phyloP scores from a whole-genome alignment of 371 early-diverging fungal genomes.

The Mortierella sp. region DNA sequence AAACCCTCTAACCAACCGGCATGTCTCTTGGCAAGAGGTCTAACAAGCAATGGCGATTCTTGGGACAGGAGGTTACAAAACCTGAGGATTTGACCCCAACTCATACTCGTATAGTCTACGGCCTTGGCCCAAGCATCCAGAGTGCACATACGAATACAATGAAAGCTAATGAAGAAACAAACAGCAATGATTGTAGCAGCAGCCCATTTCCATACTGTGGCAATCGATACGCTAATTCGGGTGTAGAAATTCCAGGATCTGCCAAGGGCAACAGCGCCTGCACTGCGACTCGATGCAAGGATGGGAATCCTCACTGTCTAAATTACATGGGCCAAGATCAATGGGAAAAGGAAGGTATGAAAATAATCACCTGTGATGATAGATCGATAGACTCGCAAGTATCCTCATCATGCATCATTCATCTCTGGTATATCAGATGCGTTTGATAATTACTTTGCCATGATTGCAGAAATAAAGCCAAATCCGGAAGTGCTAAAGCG shows the following conservation, averaged over 20 bases:
- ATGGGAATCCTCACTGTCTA: conserved; percentile 60
- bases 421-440: conserved; percentile 37
- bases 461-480: not conserved
- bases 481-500: conserved; percentile 22
- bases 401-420: not conserved
- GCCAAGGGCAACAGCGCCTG: conserved; percentile 12
- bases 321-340: conserved; percentile 58
- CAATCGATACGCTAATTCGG: conserved; percentile 4
- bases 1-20: not conserved
- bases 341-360: conserved; percentile 58
- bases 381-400: not conserved
- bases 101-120: conserved; percentile 36
- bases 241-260: not conserved
- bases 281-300: conserved; percentile 51
- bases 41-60: conserved; percentile 39
- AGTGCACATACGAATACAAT: not conserved
- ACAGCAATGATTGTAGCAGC: not conserved
- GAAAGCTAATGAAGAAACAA: not conserved
- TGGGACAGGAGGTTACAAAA: conserved; percentile 29
- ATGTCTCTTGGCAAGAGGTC: conserved; percentile 30
- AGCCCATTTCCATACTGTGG: conserved; percentile 34
- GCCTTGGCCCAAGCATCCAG: conserved; percentile 16
- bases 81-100: conserved; percentile 28
- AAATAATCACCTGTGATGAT: not conserved
- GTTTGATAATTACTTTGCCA: conserved; percentile 31